phyloP scores from a whole-genome alignment of 1,284 basidiomycete species.

The Rhodotorula sp. region DNA sequence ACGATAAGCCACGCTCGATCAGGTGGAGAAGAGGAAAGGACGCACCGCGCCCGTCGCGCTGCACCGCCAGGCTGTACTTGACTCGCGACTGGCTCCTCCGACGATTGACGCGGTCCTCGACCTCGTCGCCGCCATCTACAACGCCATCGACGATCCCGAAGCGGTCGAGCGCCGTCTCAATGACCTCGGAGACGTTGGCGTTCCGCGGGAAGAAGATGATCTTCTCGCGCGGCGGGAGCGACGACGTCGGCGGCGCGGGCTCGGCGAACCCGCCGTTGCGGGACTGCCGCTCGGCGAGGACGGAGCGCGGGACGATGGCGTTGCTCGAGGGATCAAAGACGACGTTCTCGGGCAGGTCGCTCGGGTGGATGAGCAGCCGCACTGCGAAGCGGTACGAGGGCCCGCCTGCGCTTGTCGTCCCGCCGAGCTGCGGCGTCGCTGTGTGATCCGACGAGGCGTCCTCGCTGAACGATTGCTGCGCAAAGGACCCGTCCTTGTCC shows the following conservation, averaged over 20 bases:
- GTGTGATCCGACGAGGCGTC: constrained; percentile 3
- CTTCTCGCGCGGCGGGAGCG: constrained; percentile 56
- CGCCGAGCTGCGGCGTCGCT: constrained; percentile 4
- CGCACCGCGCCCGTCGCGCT: constrained; percentile 58
- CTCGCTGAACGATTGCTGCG: neutral
- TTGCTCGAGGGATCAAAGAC: constrained; percentile 88
- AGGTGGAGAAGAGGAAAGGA: neutral
- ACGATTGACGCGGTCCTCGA: constrained; percentile 85
- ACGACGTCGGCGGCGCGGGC: neutral
- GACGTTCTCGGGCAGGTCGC: constrained; percentile 90
- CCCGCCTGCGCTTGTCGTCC: constrained; percentile 51
- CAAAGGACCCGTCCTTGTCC: neutral
- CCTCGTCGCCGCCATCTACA: constrained; percentile 94
- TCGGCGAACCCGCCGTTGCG: constrained; percentile 10
- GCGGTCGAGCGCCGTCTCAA: constrained; percentile 84
- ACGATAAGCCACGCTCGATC: neutral
- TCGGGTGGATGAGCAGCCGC: constrained; percentile 79
- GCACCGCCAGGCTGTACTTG: constrained; percentile 72
- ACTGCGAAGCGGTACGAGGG: constrained; percentile 74
- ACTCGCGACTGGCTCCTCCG: constrained; percentile 74
- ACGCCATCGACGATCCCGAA: constrained; percentile 94
- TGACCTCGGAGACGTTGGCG: constrained; percentile 91
- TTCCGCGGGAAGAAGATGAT: constrained; percentile 88
- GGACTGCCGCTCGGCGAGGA: constrained; percentile 43
- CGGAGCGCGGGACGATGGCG: constrained; percentile 75